phyloP scores from a whole-genome alignment of 352 stramenopile species.

The Globisporangium lucens region DNA sequence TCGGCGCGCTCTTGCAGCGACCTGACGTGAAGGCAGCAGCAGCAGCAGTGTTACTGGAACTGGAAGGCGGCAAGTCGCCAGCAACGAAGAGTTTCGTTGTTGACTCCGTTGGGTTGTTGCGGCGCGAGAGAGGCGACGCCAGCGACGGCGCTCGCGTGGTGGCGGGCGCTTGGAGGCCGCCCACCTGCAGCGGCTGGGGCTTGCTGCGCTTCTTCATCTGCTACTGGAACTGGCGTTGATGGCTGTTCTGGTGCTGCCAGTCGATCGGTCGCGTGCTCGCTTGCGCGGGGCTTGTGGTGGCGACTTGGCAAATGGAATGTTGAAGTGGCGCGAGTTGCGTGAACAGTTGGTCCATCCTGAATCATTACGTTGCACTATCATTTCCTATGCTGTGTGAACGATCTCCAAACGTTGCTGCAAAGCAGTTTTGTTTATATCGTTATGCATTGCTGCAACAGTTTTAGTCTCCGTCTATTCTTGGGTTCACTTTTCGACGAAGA shows the following conservation, averaged over 20 bases:
- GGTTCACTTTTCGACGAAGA: background rate
- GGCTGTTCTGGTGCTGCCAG: too few species aligned
- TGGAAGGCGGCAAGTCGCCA: too few species aligned
- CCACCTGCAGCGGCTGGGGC: conserved; percentile 6
- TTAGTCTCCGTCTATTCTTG: background rate
- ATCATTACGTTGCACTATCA: background rate
- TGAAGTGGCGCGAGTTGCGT: background rate
- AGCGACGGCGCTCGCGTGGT: background rate
- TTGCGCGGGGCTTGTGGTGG: too few species aligned
- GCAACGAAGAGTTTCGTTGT: background rate
- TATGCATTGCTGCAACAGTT: background rate
- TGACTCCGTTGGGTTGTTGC: background rate
- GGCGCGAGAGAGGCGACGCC: conserved; percentile 4
- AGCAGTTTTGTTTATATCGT: background rate
- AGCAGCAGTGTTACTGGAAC: background rate
- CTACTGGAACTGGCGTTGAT: background rate
- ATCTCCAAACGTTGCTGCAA: background rate
- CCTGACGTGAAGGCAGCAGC: background rate
- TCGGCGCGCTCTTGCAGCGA: background rate
- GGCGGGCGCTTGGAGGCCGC: background rate
- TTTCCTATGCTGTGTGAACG: background rate
- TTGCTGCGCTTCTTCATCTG: conserved; percentile 11
- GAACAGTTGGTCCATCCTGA: background rate
- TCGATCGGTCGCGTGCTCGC: background rate
- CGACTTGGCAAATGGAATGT: background rate